A percentile compares a stretch with the other conserved stretches of the same genome.
Conservation (phyloP, 305 asterid species). For the Plantago rigida region DNA sequence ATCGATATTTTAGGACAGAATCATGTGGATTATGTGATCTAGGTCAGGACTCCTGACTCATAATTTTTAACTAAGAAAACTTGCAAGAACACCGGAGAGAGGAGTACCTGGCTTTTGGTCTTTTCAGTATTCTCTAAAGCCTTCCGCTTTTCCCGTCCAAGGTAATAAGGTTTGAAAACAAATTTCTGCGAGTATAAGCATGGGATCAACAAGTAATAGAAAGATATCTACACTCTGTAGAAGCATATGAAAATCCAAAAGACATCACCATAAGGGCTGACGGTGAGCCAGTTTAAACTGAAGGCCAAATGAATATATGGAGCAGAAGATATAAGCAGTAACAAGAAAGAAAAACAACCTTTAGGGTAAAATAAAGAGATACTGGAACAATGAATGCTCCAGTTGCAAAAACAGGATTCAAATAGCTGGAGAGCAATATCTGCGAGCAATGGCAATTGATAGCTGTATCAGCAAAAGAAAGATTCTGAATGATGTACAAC, state of each 20-base stretch:
- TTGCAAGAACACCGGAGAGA: constrained; percentile 11
- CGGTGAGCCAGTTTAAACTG: constrained; percentile 2
- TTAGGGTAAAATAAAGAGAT: constrained; percentile 65
- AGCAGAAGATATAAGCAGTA: not conserved
- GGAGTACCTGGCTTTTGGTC: constrained; percentile 57
- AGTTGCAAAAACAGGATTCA: constrained; percentile 60
- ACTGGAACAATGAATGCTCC: constrained; percentile 81
- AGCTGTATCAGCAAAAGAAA: constrained; percentile 20
- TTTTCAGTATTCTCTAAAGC: constrained; percentile 51
- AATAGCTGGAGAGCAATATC: constrained; percentile 60
- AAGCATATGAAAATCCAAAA: constrained; percentile 18
- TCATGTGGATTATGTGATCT: not conserved
- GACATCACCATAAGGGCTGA: not conserved
- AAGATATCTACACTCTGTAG: not conserved
- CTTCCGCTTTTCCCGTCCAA: constrained; percentile 63
- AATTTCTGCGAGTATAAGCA: constrained; percentile 52
- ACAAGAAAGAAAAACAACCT: constrained; percentile 43
- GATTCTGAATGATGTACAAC: constrained; percentile 15
- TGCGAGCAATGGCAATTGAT: constrained; percentile 32
- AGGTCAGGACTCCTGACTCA: too few species aligned
- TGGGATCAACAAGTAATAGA: constrained; percentile 7
- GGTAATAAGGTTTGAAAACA: constrained; percentile 67
- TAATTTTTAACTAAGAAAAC: constrained; percentile 6
- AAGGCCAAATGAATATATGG: not conserved
- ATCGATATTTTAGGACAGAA: not conserved